Evolutionary conservation across 2,329 filamentous ascomycete species (phyloP).

Genomic region (Venturiaceae sp.): DNA sequence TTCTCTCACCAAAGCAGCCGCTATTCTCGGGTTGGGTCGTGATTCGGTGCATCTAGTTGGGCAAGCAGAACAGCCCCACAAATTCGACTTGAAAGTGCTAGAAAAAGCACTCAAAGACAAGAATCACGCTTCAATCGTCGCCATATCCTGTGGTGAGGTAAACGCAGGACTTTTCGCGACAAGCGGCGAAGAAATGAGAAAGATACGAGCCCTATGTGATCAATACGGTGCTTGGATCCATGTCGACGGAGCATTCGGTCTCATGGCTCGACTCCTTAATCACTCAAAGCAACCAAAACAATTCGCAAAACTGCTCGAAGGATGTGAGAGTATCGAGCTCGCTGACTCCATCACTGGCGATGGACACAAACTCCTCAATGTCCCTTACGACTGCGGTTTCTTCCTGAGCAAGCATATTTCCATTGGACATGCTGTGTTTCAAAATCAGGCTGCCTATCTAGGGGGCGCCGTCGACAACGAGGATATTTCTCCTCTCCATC

Average conservation of each 20-base stretch:
- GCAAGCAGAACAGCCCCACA: constrained; percentile 50
- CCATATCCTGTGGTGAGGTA: constrained; percentile 78
- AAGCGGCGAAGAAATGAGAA: constrained; percentile 46
- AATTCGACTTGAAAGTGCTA: constrained; percentile 57
- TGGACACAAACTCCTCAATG: constrained; percentile 86
- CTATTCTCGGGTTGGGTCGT: constrained; percentile 70
- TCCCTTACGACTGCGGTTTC: constrained; percentile 90
- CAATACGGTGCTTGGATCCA: constrained; percentile 75
- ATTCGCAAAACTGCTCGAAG: constrained; percentile 46
- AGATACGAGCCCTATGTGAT: constrained; percentile 61
- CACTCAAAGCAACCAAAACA: constrained; percentile 21
- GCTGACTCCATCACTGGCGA: constrained; percentile 84
- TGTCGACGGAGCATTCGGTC: constrained; percentile 83
- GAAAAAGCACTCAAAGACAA: constrained; percentile 46
- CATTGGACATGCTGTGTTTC: constrained; percentile 56
- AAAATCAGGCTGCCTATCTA: constrained; percentile 79
- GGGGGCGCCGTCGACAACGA: constrained; percentile 23
- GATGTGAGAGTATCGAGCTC: constrained; percentile 59
- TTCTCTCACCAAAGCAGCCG: constrained; percentile 73
- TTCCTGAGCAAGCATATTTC: constrained; percentile 63
- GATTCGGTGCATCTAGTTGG: constrained; percentile 53
- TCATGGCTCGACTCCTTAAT: constrained; percentile 60
- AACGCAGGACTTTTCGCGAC: constrained; percentile 80
- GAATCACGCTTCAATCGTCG: constrained; percentile 62
- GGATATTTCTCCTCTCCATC: constrained; percentile 75